phyloP scores from a whole-genome alignment of 345 rosid species.

The Acer negundo region DNA sequence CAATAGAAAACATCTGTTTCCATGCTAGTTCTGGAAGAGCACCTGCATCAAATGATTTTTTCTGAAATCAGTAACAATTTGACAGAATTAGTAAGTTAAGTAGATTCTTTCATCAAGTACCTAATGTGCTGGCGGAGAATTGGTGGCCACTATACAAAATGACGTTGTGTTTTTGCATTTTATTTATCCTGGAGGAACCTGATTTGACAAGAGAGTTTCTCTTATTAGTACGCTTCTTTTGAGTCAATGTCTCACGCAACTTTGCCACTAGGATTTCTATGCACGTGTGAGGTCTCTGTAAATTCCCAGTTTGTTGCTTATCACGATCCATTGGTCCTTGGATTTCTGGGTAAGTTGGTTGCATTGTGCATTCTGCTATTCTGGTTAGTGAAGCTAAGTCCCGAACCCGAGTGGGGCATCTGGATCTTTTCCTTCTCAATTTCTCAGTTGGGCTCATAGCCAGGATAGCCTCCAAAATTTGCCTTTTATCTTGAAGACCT shows the following conservation, averaged over 20 bases:
- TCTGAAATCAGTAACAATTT: conserved; percentile 19
- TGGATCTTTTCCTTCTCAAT: conserved; percentile 57
- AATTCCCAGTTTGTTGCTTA: conserved; percentile 22
- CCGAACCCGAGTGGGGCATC: conserved; percentile 43
- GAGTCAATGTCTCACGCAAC: conserved; percentile 36
- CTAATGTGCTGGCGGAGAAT: conserved; percentile 35
- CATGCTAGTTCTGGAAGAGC: conserved; percentile 41
- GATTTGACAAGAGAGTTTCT: conserved; percentile 31
- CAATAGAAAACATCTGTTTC: conserved; percentile 36
- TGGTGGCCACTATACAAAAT: conserved; percentile 27
- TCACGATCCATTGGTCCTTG: conserved; percentile 22
- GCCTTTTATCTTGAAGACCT: conserved; percentile 33
- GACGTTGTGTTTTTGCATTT: conserved; percentile 36
- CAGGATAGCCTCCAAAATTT: conserved; percentile 28
- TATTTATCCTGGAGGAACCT: conserved; percentile 28
- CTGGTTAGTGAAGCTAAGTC: conserved; percentile 47
- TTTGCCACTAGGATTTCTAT: conserved; percentile 40
- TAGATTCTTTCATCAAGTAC: conserved; percentile 35
- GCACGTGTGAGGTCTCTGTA: conserved; percentile 27
- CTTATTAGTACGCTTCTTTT: conserved; percentile 55
- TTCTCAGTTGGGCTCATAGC: conserved; percentile 35
- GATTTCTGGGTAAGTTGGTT: conserved; percentile 24
- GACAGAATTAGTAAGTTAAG: conserved; percentile 4
- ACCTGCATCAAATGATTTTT: conserved; percentile 42
- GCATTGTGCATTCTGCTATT: conserved; percentile 22